A percentile compares a stretch with the other conserved stretches of the same genome.
Evolutionary conservation across 176 grass and related monocot species (phyloP).

Genomic region (Musa acuminata): DNA sequence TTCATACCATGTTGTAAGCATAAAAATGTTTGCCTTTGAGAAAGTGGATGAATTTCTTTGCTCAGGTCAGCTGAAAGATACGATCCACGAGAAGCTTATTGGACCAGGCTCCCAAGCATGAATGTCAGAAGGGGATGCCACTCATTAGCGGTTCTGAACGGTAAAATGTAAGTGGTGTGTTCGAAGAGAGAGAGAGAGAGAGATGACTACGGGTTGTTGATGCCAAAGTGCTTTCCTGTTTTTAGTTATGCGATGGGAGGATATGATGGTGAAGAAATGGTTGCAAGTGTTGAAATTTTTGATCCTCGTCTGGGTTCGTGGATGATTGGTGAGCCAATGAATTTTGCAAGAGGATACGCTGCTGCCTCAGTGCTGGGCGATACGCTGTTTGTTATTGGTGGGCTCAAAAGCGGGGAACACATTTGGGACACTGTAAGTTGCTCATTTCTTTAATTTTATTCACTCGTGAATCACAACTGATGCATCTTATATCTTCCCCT

Average conservation of each 20-base stretch:
- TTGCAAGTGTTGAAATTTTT: conserved; percentile 56
- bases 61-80: conserved; percentile 74
- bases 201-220: neutral
- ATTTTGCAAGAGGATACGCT: conserved; percentile 44
- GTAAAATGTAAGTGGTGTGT: conserved; percentile 34
- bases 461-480: neutral
- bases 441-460: neutral
- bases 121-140: conserved; percentile 50
- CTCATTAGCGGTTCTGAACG: conserved; percentile 37
- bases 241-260: conserved; percentile 68
- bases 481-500: too few relatives aligned
- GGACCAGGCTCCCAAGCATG: conserved; percentile 63
- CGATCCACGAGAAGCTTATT: conserved; percentile 91
- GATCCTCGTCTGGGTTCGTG: conserved; percentile 53
- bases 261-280: conserved; percentile 30
- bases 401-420: conserved; percentile 24
- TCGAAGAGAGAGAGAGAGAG: neutral
- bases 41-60: neutral
- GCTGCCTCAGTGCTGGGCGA: conserved; percentile 35
- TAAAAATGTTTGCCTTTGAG: too few relatives aligned
- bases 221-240: neutral
- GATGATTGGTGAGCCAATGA: conserved; percentile 41
- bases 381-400: conserved; percentile 46
- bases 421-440: conserved; percentile 40
- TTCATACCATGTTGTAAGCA: too few relatives aligned